phyloP scores from a whole-genome alignment of 164 flowering plant species.

The Tinospora cordifolia region DNA sequence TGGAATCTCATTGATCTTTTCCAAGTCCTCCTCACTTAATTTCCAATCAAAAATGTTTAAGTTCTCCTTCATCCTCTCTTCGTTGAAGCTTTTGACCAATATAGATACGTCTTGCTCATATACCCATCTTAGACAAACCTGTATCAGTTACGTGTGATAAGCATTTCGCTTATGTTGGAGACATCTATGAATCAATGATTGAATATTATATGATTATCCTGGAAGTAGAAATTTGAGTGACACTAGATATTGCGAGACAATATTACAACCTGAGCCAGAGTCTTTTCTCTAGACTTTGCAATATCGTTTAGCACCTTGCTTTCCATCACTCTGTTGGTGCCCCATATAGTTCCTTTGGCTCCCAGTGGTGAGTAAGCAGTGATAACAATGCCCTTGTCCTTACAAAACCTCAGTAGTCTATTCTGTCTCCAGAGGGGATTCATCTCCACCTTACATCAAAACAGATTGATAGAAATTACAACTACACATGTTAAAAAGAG shows the following conservation, averaged over 20 bases:
- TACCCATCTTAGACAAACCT: constrained; percentile 18
- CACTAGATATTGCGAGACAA: not conserved
- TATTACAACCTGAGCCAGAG: constrained; percentile 23
- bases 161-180: not conserved
- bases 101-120: constrained; percentile 13
- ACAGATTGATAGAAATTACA: no score
- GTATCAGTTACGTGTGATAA: not conserved
- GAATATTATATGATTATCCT: not conserved
- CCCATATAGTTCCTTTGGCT: constrained; percentile 18
- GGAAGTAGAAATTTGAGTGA: not conserved
- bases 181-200: no score
- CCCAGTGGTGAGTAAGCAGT: constrained; percentile 23
- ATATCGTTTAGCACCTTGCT: constrained; percentile 19
- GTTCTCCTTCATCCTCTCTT: constrained; percentile 17
- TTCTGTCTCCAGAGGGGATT: constrained; percentile 22
- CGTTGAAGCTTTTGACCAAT: constrained; percentile 17
- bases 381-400: constrained; percentile 12
- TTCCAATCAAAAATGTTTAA: constrained; percentile 15
- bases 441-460: constrained; percentile 23
- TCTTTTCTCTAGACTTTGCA: constrained; percentile 18
- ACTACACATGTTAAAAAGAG: no score
- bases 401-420: constrained; percentile 16
- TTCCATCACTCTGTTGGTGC: constrained; percentile 23
- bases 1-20: constrained; percentile 14
- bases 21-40: constrained; percentile 9